phyloP scores from a whole-genome alignment of 2,329 filamentous ascomycete species.

The Penicillium sumatraense region DNA sequence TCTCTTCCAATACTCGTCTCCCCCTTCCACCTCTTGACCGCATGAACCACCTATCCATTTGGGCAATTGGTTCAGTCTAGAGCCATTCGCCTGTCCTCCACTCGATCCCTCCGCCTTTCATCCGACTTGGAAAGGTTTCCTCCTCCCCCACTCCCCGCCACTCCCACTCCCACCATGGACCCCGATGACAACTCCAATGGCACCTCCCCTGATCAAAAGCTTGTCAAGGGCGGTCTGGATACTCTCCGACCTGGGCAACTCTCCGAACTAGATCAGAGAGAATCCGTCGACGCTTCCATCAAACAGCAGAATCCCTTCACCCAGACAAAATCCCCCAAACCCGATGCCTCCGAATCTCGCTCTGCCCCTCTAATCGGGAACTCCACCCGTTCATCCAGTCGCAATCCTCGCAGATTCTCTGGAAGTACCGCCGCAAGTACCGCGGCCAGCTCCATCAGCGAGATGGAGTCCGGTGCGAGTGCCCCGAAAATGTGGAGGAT shows the following conservation, averaged over 20 bases:
- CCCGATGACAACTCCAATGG: conserved; percentile 25
- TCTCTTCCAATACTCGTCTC: neutral
- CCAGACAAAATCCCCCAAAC: conserved; percentile 19
- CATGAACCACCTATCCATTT: neutral
- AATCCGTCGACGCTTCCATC: conserved; percentile 12
- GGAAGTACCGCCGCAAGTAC: conserved; percentile 80
- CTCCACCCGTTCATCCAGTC: conserved; percentile 64
- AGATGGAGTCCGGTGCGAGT: conserved; percentile 57
- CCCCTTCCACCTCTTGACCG: neutral
- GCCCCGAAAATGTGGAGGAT: conserved; percentile 65
- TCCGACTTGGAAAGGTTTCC: neutral
- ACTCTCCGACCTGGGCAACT: conserved; percentile 9
- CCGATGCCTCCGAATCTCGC: conserved; percentile 31
- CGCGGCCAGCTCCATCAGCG: conserved; percentile 77
- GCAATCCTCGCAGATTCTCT: conserved; percentile 75
- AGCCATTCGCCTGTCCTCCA: neutral
- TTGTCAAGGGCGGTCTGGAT: conserved; percentile 33
- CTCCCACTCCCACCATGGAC: conserved; percentile 21
- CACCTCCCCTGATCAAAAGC: conserved; percentile 43
- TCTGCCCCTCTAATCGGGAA: conserved; percentile 42
- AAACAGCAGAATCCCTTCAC: conserved; percentile 17
- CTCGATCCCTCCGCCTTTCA: neutral
- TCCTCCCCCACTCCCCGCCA: conserved; percentile 4
- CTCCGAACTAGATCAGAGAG: conserved; percentile 19
- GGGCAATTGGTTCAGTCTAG: conserved; percentile 1